Conservation (phyloP, 2,329 filamentous ascomycete species). For the Alternaria gansuensis region DNA sequence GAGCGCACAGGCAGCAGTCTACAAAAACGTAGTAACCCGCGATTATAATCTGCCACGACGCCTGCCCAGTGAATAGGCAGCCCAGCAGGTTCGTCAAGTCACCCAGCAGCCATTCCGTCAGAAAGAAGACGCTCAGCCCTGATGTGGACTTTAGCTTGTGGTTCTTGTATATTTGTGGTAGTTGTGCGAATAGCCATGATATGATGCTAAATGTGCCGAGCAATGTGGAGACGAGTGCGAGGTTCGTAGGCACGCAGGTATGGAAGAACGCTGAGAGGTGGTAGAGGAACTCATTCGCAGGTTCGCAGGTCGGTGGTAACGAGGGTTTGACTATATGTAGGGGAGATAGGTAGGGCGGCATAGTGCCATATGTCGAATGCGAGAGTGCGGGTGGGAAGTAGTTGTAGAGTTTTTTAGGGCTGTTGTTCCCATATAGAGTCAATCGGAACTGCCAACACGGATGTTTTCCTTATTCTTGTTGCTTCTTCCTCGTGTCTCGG, state of each 20-base stretch:
- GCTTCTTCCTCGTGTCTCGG: constrained; percentile 12
- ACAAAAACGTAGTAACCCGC: constrained; percentile 73
- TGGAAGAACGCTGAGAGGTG: constrained; percentile 67
- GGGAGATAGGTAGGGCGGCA: constrained; percentile 49
- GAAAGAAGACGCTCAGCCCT: constrained; percentile 70
- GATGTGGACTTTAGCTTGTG: constrained; percentile 70
- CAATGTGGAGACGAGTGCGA: constrained; percentile 68
- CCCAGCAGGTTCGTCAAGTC: constrained; percentile 71
- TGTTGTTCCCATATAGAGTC: neutral
- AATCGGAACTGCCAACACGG: neutral
- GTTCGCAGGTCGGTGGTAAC: constrained; percentile 68
- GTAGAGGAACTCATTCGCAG: constrained; percentile 65
- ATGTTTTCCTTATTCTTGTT: constrained; percentile 1
- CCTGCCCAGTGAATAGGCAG: constrained; percentile 70
- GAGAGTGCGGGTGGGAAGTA: constrained; percentile 20
- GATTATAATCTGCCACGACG: constrained; percentile 71
- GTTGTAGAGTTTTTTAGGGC: neutral
- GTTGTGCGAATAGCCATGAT: constrained; percentile 74
- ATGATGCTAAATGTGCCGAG: constrained; percentile 70
- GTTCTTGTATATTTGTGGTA: constrained; percentile 76
- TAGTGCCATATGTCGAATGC: constrained; percentile 38
- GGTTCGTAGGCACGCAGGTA: constrained; percentile 69
- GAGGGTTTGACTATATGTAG: constrained; percentile 49
- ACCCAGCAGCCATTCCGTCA: constrained; percentile 72
- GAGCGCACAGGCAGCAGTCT: constrained; percentile 67